phyloP scores from a whole-genome alignment of 495 filamentous ascomycete species.

The Aspergillus indologenus region DNA sequence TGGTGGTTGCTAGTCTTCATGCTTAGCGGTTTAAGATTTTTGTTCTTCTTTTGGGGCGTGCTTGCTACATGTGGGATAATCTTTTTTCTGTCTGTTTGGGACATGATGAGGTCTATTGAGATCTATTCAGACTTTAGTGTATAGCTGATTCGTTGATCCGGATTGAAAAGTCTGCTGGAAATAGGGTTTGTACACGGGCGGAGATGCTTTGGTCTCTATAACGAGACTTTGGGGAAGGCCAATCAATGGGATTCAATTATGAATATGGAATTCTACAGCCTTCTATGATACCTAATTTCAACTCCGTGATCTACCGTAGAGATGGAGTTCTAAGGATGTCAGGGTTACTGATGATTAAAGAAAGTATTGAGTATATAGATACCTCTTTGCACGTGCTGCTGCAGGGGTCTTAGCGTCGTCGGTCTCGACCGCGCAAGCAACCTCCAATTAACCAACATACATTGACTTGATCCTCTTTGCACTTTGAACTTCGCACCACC shows the following conservation, averaged over 20 bases:
- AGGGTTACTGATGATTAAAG: neutral
- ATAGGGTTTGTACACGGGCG: neutral
- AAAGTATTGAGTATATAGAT: no score
- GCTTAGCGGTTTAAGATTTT: slow-evolving; percentile 31
- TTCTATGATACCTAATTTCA: neutral
- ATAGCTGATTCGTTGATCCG: slow-evolving; percentile 24
- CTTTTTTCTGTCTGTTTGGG: slow-evolving; percentile 15
- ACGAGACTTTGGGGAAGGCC: neutral
- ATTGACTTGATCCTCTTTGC: no score
- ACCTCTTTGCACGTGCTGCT: neutral
- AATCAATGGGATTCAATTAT: neutral
- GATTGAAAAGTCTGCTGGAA: slow-evolving; percentile 21
- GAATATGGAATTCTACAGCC: neutral
- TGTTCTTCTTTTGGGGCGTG: slow-evolving; percentile 16
- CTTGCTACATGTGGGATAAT: slow-evolving; percentile 27
- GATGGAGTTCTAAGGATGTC: no score
- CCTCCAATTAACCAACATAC: no score
- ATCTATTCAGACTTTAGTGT: slow-evolving; percentile 10
- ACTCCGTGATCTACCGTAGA: neutral
- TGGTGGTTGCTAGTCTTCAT: slow-evolving; percentile 38
- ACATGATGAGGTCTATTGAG: slow-evolving; percentile 12
- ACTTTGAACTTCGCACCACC: no score
- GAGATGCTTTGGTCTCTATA: neutral
- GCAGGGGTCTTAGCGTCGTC: neutral
- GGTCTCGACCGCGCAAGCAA: neutral